A percentile compares a stretch with the other conserved stretches of the same genome.
These are phyloP conservation scores for Oryza glumipatula DNA, from an alignment of 176 grass and related monocot genomes.

Conservation along the genomic window DNA sequence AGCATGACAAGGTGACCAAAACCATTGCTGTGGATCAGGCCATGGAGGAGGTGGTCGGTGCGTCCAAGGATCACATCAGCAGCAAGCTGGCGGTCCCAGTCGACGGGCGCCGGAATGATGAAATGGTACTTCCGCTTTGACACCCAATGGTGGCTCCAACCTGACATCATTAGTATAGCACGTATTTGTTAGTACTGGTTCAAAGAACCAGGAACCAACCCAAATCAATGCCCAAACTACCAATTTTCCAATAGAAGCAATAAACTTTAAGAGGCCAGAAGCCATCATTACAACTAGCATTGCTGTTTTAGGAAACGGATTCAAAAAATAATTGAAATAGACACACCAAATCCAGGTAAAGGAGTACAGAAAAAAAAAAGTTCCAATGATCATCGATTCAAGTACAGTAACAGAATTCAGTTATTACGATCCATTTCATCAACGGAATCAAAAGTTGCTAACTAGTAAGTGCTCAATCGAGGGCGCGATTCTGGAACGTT, in stretches of 20 bases:
- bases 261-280: conserved; percentile 29
- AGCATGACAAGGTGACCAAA: conserved; percentile 85
- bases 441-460: background rate
- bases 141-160: conserved; percentile 88
- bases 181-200: background rate
- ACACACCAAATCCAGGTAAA: conserved; percentile 5
- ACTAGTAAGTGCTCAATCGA: background rate
- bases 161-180: conserved; percentile 42
- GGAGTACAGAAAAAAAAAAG: background rate
- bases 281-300: conserved; percentile 36
- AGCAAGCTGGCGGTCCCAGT: conserved; percentile 59
- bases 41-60: conserved; percentile 78
- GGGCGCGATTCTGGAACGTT: background rate
- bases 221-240: conserved; percentile 46
- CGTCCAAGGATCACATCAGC: conserved; percentile 49
- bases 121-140: conserved; percentile 90
- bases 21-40: conserved; percentile 83
- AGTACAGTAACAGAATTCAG: conserved; percentile 27
- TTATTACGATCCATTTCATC: background rate
- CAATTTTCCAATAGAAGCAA: conserved; percentile 37
- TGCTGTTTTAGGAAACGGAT: conserved; percentile 25
- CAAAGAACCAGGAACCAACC: background rate
- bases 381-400: background rate
- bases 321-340: conserved; percentile 36
- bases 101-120: conserved; percentile 61